These are phyloP conservation scores for Geosmithia flava DNA, from an alignment of 2,329 filamentous ascomycete genomes.

Conservation along the genomic window DNA sequence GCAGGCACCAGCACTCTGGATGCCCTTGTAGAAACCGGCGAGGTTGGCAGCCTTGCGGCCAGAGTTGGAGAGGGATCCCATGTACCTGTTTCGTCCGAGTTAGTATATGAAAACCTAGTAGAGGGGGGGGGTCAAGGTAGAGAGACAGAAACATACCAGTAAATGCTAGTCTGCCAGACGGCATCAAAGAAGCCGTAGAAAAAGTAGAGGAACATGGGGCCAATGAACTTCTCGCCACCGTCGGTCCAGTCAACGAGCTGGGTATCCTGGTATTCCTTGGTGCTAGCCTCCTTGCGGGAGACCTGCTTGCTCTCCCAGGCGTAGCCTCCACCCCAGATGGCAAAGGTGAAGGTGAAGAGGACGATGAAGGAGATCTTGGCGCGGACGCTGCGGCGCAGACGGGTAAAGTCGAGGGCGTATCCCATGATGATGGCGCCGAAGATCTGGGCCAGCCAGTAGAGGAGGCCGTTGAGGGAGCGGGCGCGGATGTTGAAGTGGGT, in stretches of 20 bases:
- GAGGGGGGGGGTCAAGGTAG: neutral
- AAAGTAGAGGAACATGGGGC: constrained; percentile 80
- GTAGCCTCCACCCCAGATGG: constrained; percentile 74
- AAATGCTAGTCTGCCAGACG: constrained; percentile 78
- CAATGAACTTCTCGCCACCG: constrained; percentile 46
- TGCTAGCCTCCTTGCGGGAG: constrained; percentile 25
- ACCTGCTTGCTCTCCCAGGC: constrained; percentile 57
- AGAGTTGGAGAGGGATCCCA: constrained; percentile 89
- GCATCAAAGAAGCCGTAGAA: constrained; percentile 87
- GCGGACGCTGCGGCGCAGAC: constrained; percentile 49
- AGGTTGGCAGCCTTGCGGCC: constrained; percentile 85
- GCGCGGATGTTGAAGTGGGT: constrained; percentile 61
- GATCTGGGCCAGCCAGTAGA: constrained; percentile 76
- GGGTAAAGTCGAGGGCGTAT: constrained; percentile 50
- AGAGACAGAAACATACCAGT: constrained; percentile 51
- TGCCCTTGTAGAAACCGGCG: constrained; percentile 70
- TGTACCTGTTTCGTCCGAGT: constrained; percentile 34
- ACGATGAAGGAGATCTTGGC: constrained; percentile 51
- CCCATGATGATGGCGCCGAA: constrained; percentile 64
- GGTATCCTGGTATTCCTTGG: constrained; percentile 8
- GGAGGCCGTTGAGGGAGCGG: constrained; percentile 58
- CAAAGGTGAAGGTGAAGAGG: constrained; percentile 60
- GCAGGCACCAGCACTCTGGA: constrained; percentile 77
- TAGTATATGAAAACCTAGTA: neutral
- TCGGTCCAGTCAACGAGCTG: constrained; percentile 50